These are phyloP conservation scores for Litchi chinensis DNA, from an alignment of 345 rosid genomes.

Conservation along the genomic window DNA sequence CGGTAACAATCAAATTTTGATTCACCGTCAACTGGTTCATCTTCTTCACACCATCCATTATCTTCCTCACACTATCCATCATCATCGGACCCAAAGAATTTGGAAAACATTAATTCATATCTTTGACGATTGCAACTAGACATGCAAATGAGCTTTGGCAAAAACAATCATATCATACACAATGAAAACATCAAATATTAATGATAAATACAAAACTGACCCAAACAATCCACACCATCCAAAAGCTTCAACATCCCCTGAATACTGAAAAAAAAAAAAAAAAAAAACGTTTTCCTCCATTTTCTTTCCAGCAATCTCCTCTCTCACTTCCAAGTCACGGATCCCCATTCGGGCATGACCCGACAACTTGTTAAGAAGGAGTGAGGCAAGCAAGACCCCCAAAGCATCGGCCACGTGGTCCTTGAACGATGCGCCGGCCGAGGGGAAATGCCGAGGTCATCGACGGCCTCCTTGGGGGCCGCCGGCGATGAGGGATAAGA, in stretches of 20 bases:
- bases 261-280: too few species aligned
- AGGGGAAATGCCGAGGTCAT: constrained; percentile 79
- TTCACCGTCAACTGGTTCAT: too few species aligned
- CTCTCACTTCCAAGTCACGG: neutral
- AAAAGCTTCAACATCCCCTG: too few species aligned
- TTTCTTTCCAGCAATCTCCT: neutral
- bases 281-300: neutral
- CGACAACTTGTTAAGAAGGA: constrained; percentile 39
- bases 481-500: constrained; percentile 76
- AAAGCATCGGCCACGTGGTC: constrained; percentile 77
- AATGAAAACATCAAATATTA: too few species aligned
- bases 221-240: neutral
- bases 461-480: constrained; percentile 87
- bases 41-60: too few species aligned
- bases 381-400: constrained; percentile 66
- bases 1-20: too few species aligned
- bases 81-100: neutral
- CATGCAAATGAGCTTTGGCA: neutral
- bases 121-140: too few species aligned
- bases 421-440: constrained; percentile 80
- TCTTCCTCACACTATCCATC: too few species aligned
- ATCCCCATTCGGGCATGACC: constrained; percentile 31
- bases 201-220: neutral
- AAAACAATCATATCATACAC: neutral
- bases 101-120: neutral